phyloP scores from a whole-genome alignment of 208 protist genomes.

The Acanthamoeba quina region DNA sequence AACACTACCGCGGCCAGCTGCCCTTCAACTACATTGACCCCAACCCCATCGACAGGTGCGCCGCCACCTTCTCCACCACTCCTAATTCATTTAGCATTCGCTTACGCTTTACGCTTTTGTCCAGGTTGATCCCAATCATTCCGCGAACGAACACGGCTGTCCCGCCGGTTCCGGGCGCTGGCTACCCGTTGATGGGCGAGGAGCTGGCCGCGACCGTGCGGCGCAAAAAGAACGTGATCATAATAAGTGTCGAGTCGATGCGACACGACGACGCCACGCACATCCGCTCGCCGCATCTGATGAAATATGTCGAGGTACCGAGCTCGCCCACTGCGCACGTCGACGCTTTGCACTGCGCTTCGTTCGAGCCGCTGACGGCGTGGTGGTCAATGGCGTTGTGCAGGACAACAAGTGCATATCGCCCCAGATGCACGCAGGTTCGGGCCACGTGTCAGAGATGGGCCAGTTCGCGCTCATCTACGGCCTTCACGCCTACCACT shows the following conservation, averaged over 20 bases:
- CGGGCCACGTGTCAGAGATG: conserved; percentile 57
- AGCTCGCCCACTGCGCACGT: too few relatives aligned
- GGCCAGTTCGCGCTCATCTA: conserved; percentile 41
- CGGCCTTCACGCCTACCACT: conserved; percentile 46
- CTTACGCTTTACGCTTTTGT: neutral
- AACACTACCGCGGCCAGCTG: conserved; percentile 53
- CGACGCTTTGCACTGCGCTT: too few relatives aligned
- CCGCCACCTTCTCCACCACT: neutral
- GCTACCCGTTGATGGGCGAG: conserved; percentile 10
- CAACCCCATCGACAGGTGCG: conserved; percentile 24
- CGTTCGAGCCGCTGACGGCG: too few relatives aligned
- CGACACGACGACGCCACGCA: conserved; percentile 20
- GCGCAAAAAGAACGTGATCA: conserved; percentile 50
- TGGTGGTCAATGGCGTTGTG: neutral
- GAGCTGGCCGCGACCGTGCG: neutral
- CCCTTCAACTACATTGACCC: conserved; percentile 66
- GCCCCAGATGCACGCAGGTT: neutral
- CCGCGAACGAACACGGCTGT: neutral
- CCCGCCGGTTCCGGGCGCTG: neutral
- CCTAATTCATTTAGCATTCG: neutral
- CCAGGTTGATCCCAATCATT: conserved; percentile 24
- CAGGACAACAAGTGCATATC: conserved; percentile 61
- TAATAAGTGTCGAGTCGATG: neutral
- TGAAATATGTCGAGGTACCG: conserved; percentile 50
- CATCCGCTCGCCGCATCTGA: conserved; percentile 30